A percentile compares a stretch with the other conserved stretches of the same genome.
phyloP scores from a whole-genome alignment of 2,329 filamentous ascomycete species.

The Escovopsis sp. region DNA sequence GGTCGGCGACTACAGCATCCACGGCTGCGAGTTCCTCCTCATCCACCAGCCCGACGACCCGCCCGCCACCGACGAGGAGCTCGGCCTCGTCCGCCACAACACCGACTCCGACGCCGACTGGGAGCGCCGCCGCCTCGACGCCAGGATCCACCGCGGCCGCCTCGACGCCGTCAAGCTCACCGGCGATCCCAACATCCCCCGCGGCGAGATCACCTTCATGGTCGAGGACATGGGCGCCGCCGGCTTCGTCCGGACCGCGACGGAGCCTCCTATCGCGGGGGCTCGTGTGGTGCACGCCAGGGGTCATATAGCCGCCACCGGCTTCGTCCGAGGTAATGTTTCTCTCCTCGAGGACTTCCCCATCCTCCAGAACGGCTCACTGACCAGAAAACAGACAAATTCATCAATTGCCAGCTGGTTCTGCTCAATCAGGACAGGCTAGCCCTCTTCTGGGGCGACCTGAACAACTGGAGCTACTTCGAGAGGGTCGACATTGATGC shows the following conservation, averaged over 20 bases:
- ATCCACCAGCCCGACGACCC: slow-evolving; percentile 54
- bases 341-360: no score
- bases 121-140: slow-evolving; percentile 27
- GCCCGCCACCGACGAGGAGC: slow-evolving; percentile 21
- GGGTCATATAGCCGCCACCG: slow-evolving; percentile 62
- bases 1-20: slow-evolving; percentile 77
- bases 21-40: slow-evolving; percentile 79
- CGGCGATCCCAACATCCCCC: slow-evolving; percentile 76
- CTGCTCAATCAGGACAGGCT: slow-evolving; percentile 62
- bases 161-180: slow-evolving; percentile 83
- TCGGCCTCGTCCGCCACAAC: slow-evolving; percentile 22
- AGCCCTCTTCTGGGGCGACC: slow-evolving; percentile 66
- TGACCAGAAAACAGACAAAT: slow-evolving; percentile 40
- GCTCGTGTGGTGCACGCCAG: slow-evolving; percentile 56
- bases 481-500: slow-evolving; percentile 43
- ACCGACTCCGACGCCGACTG: slow-evolving; percentile 32
- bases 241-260: slow-evolving; percentile 48
- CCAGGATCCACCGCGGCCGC: slow-evolving; percentile 44
- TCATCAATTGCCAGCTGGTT: slow-evolving; percentile 60
- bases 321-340: slow-evolving; percentile 59
- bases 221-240: slow-evolving; percentile 57
- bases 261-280: slow-evolving; percentile 56
- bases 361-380: no score
- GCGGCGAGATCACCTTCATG: slow-evolving; percentile 71
- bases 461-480: slow-evolving; percentile 45